Evolutionary conservation across 192 early-diverging fungal species (phyloP), one percentile per base, ranked within the genome.

Genomic region (Thamnidium elegans): DNA sequence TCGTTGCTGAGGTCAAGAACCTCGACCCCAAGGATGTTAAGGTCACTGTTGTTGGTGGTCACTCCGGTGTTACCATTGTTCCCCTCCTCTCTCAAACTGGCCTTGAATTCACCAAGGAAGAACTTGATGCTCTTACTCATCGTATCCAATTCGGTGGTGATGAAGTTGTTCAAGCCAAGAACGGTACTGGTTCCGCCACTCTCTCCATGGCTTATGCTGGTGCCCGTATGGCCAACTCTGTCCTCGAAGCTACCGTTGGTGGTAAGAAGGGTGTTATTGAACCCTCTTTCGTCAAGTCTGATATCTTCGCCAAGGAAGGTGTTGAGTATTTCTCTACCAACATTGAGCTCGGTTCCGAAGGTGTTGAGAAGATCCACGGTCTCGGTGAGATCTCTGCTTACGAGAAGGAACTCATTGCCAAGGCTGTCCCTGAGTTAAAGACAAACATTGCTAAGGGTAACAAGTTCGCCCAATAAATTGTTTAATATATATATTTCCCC

Each of bases 111-210:
- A 80, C 86, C 72, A 78, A 92, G 70, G 93, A 94, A 66, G 88
- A 98, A 82, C 81, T 92, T 66, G 92, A 94, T 59, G 42, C 58
- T 42, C 81, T 99, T 62, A 98, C 95, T 65, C 68, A 99, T 83
- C 92, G 97, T 58, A 95, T 99, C 67, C 97, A 99, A 83, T 99
- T 90, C 72, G 97, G 95, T 74, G 97, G 97, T 68, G 97, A 99
- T 72, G 97, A 99, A 76, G 97, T 99, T 61, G 97, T 99, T 75
- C 92, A 99, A 88, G 97, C 97, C 74, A 99, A 99, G 89, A 89
- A 94, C 81, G 96, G 96, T 62, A 85, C 87, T 20, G 94, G 92
- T 51, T 90, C 89, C 23, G 92, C 93, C 32, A 95, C 92, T 6
- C 84, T 95, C 39, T 93, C 92, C 52, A 94, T 94, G 94, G 92